Base-by-base conservation (phyloP, 371 early-diverging fungal species). In the Mortierella sp. region DNA sequence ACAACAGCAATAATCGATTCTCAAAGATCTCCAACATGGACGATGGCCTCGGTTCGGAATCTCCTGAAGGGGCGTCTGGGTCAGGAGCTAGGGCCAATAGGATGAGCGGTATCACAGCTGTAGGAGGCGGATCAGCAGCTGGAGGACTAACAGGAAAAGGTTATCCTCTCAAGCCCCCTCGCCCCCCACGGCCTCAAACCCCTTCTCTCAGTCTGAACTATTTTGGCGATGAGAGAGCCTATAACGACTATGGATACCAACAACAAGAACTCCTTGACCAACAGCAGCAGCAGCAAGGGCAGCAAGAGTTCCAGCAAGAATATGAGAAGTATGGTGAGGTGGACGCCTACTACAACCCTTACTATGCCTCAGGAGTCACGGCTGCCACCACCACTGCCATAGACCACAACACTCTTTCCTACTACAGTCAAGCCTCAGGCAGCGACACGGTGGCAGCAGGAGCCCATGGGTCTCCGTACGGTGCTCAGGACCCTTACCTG, bases 271-370 rank as follows among this genome's bases (percentile, higher is more conserved):
- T 29, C 44, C 46, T 58, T 44, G 65, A 74, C 49, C 77, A 76
- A 14, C 72, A 72, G 18, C 70, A 74, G 29, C 80, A 65, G 7
- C 73, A 55, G 21, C 75, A 60, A 27, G 74, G 71, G 27, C 75
- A 72, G 35, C 71, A 78, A 8, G 56, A 43, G 10, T 48, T 77
- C 32, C 63, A 48, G 3, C 80, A 80, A 32, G 79, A 72, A 48
- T 63, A 79, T 32, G 77, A 77, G 29, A 38, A 58, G 1, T 74
- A 78, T 54, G 75, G 72, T 6, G 80, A 72, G 3, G 80, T 51
- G 5, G 84, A 80, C 6, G 46, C 65, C n/a, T 80, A 83, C 32
- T 83, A 83, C 41, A 80, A 83, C 46, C 80, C 84, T 5, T 80
- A 83, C 58, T 80, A 83, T 70, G 77, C 83, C 12, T 55, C 70